Percentiles rank a stretch among this genome's conserved stretches.
Evolutionary conservation across 2,329 filamentous ascomycete species (phyloP).

Genomic region (Colletotrichum magnum): DNA sequence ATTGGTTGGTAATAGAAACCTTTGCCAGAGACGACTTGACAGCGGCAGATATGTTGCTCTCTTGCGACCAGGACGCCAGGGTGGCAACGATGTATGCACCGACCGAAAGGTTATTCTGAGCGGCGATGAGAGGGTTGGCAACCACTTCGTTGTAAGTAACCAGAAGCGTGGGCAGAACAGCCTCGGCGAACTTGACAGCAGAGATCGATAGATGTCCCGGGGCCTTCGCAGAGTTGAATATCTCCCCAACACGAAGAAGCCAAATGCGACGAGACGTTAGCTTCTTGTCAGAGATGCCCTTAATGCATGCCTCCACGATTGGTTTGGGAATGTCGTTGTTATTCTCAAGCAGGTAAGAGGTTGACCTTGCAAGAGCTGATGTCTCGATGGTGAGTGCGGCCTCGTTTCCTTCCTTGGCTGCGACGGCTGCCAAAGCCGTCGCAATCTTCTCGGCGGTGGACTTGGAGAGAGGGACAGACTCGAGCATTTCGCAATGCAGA

Average conservation of each 20-base stretch:
- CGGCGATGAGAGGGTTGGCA: constrained; percentile 82
- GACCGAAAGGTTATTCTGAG: constrained; percentile 86
- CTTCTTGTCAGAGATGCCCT: constrained; percentile 90
- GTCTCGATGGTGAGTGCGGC: constrained; percentile 83
- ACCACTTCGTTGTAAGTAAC: constrained; percentile 84
- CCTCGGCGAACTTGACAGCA: constrained; percentile 67
- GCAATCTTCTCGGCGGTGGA: constrained; percentile 77
- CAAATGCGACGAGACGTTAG: constrained; percentile 82
- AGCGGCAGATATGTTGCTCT: constrained; percentile 68
- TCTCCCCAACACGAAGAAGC: constrained; percentile 80
- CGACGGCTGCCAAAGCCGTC: constrained; percentile 75
- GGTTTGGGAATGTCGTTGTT: constrained; percentile 74
- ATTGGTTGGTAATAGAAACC: constrained; percentile 73
- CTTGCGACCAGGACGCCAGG: constrained; percentile 69
- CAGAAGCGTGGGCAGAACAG: constrained; percentile 68
- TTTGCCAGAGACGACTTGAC: constrained; percentile 65
- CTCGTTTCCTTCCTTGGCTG: constrained; percentile 91
- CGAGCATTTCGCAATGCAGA: constrained; percentile 85
- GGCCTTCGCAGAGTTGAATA: constrained; percentile 67
- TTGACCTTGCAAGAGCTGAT: constrained; percentile 76
- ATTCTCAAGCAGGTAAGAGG: constrained; percentile 73
- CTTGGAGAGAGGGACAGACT: constrained; percentile 71
- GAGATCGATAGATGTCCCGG: constrained; percentile 44
- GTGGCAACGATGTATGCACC: constrained; percentile 82
- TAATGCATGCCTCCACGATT: constrained; percentile 79